phyloP scores from a whole-genome alignment of 176 grass and related monocot species.

The Avena atlantica region DNA sequence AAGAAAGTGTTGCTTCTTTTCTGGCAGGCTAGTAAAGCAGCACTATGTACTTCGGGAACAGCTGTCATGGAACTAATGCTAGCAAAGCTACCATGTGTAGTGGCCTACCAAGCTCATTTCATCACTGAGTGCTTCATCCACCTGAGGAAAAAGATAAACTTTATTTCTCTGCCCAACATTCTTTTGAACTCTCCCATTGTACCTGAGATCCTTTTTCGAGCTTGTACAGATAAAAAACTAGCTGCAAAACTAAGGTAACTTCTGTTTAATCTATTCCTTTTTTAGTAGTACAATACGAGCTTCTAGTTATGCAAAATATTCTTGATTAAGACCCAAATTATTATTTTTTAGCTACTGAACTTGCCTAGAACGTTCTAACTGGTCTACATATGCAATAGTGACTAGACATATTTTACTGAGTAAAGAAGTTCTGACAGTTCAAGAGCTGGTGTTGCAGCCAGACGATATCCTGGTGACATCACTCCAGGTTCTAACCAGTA shows the following conservation, averaged over 20 bases:
- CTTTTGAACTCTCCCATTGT: slow-evolving; percentile 75
- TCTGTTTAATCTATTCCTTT: slow-evolving; percentile 27
- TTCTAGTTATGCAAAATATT: background rate
- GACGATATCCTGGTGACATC: background rate
- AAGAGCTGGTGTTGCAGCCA: slow-evolving; percentile 3
- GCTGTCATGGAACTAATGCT: slow-evolving; percentile 92
- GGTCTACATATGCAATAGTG: background rate
- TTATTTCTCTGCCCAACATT: slow-evolving; percentile 94
- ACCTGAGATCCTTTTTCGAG: slow-evolving; percentile 84
- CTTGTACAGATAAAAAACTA: slow-evolving; percentile 71
- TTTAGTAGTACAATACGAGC: background rate
- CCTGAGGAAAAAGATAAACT: slow-evolving; percentile 77
- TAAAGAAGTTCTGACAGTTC: background rate
- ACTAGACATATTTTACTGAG: background rate
- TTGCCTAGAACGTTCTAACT: background rate
- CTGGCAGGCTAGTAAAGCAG: slow-evolving; percentile 84
- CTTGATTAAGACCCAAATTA: background rate
- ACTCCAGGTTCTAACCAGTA: background rate
- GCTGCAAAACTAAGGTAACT: slow-evolving; percentile 66
- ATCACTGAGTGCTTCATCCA: slow-evolving; percentile 88
- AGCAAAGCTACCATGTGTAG: slow-evolving; percentile 76
- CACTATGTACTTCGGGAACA: slow-evolving; percentile 92
- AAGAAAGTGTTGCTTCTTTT: slow-evolving; percentile 39
- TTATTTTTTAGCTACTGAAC: slow-evolving; percentile 4
- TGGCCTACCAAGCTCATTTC: slow-evolving; percentile 88